A percentile compares a stretch with the other conserved stretches of the same genome.
These are phyloP conservation scores for Byssothecium circinans DNA, from an alignment of 2,329 filamentous ascomycete species.

Conservation along the genomic window DNA sequence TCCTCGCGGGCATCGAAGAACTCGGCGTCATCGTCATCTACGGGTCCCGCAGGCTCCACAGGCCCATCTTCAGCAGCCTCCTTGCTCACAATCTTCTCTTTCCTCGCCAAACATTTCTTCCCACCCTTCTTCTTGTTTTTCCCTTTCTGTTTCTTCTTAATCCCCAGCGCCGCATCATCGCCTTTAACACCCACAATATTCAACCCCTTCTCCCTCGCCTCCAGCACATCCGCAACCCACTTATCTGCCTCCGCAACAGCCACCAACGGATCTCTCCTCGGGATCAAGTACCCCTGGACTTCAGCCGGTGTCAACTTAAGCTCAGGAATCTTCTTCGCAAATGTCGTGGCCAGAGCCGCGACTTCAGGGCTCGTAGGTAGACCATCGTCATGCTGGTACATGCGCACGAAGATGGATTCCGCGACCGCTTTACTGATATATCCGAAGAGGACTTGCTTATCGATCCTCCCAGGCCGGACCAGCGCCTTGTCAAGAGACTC, in stretches of 20 bases:
- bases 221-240: conserved; percentile 1
- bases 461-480: conserved; percentile 64
- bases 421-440: conserved; percentile 17
- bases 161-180: not conserved
- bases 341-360: conserved; percentile 30
- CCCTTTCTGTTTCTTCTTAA: not conserved
- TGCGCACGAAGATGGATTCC: conserved; percentile 20
- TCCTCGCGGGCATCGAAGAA: not conserved
- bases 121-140: not conserved
- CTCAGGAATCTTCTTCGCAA: conserved; percentile 11
- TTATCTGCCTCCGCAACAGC: not conserved
- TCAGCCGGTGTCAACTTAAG: conserved; percentile 14
- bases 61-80: not conserved
- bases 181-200: conserved; percentile 3
- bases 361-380: conserved; percentile 43
- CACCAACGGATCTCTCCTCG: not conserved
- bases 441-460: conserved; percentile 44
- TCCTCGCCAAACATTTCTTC: not conserved
- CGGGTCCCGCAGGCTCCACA: no score
- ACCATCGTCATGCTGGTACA: conserved; percentile 29
- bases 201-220: not conserved
- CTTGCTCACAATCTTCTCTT: not conserved
- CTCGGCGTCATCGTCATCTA: not conserved
- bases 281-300: conserved; percentile 15
- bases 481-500: conserved; percentile 53